A percentile compares a stretch with the other conserved stretches of the same genome.
Evolutionary conservation across 225 moss, liverwort and hornwort genomes (phyloP).

Genomic region (Bryum argenteum): DNA sequence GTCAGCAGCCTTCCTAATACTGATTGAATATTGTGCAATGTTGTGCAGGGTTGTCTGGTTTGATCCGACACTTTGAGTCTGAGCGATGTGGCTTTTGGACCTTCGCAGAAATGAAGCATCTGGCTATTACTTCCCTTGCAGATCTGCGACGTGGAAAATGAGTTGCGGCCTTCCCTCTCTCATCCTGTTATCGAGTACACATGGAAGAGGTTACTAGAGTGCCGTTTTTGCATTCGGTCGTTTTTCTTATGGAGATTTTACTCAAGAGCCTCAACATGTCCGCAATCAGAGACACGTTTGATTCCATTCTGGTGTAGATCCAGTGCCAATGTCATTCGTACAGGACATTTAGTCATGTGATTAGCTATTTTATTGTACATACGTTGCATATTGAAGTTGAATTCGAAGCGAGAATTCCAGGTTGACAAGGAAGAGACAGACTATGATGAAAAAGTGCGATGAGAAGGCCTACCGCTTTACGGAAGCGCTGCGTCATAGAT

Average conservation of each 20-base stretch:
- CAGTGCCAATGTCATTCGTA: too few relatives aligned
- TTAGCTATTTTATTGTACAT: too few relatives aligned
- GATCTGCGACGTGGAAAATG: constrained; percentile 37
- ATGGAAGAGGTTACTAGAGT: too few relatives aligned
- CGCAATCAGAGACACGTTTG: too few relatives aligned
- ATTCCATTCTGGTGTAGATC: too few relatives aligned
- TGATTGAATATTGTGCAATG: constrained; percentile 28
- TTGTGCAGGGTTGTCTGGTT: constrained; percentile 53
- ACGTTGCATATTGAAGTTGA: too few relatives aligned
- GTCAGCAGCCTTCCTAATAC: background rate
- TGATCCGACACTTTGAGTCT: constrained; percentile 45
- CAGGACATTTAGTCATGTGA: background rate
- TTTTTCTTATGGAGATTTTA: too few relatives aligned
- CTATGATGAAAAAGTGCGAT: constrained; percentile 35
- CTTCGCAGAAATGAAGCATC: constrained; percentile 22
- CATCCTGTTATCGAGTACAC: too few relatives aligned
- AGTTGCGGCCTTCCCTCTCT: too few relatives aligned
- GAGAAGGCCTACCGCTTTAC: background rate
- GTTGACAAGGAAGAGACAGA: constrained; percentile 37
- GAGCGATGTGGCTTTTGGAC: constrained; percentile 46
- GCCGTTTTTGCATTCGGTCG: background rate
- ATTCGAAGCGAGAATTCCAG: too few relatives aligned
- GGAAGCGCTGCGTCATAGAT: background rate
- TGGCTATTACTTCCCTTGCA: constrained; percentile 31
- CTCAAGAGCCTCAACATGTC: too few relatives aligned